phyloP scores from a whole-genome alignment of 352 stramenopile species.

The Lagenidium sp. region DNA sequence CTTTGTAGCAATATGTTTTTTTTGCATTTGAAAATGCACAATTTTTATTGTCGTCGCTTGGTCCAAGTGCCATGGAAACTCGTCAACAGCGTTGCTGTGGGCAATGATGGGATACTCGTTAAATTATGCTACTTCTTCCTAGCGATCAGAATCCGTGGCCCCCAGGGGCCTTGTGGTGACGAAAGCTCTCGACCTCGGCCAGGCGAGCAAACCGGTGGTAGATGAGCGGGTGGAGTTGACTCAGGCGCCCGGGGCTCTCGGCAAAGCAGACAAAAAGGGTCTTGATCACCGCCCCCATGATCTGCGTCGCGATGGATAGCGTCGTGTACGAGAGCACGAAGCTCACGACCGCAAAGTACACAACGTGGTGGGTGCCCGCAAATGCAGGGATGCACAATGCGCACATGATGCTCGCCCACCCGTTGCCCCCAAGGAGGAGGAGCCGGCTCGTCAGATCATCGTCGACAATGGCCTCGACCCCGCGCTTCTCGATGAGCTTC shows the following conservation, averaged over 20 bases:
- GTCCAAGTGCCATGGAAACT: too few species aligned
- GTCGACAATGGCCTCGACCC: slow-evolving; percentile 79
- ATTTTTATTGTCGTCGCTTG: too few species aligned
- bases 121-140: slow-evolving; percentile 5
- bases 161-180: slow-evolving; percentile 46
- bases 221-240: slow-evolving; percentile 77
- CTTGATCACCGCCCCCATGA: slow-evolving; percentile 72
- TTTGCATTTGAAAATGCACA: too few species aligned
- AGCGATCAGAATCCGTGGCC: background rate
- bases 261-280: slow-evolving; percentile 85
- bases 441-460: slow-evolving; percentile 78
- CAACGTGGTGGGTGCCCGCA: slow-evolving; percentile 36
- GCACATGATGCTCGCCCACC: slow-evolving; percentile 73
- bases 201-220: slow-evolving; percentile 83
- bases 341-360: slow-evolving; percentile 63
- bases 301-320: slow-evolving; percentile 63
- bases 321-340: slow-evolving; percentile 79
- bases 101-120: too few species aligned
- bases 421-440: slow-evolving; percentile 60
- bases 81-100: too few species aligned
- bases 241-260: slow-evolving; percentile 66
- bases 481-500: slow-evolving; percentile 66
- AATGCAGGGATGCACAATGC: slow-evolving; percentile 53
- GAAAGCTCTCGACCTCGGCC: slow-evolving; percentile 79
- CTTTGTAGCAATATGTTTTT: too few species aligned